Base-by-base conservation (phyloP, 768 basidiomycete species). In the Ephemerocybe angulata region DNA sequence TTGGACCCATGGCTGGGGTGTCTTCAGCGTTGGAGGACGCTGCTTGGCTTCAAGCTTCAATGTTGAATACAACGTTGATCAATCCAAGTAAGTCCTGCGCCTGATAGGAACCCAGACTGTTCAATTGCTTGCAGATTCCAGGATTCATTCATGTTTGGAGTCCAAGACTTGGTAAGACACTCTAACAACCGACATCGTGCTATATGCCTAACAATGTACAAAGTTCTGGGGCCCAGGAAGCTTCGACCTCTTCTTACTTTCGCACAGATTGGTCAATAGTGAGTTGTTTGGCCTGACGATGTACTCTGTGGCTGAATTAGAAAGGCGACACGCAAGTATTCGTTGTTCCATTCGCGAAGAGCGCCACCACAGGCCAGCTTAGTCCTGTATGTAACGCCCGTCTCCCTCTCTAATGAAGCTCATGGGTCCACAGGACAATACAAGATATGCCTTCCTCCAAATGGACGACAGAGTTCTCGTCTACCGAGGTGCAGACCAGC, bases 141-240 rank as follows among this genome's bases (percentile, higher is more conserved):
- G 60, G 95, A 97, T 65, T 67, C 78, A 4, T 98, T 93, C 68
- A 91, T 94, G 89, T 74, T 82, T 58, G 95, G 94, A 3, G 76
- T 95, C 6, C 74, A 73, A 47, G 74, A 82, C 62, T 67, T 96
- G 69, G 94, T 93, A 62, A 71, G 84, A 70, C 13, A 21, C 4
- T 27, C 50, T 21, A 30, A 3, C 4, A n/a, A 28, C 25, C 22
- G 21, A 21, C 7, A 33, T 24, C 4, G 50, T n/a, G 47, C 33
- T 35, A 33, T 53, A 13, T 41, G 6, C 41, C 51, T 42, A 59
- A 50, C 42, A 60, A 52, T 58, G 25, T 54, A 10, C 31, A n/a
- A n/a, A 96, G 94, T 94, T 97, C 63, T 98, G 96, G 96, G 84
- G 82, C 1, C 89, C 90, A 3, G 94, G 94, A 15, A 96, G 96